phyloP scores from a whole-genome alignment of 2,329 filamentous ascomycete species.

The Xylaria sp. region DNA sequence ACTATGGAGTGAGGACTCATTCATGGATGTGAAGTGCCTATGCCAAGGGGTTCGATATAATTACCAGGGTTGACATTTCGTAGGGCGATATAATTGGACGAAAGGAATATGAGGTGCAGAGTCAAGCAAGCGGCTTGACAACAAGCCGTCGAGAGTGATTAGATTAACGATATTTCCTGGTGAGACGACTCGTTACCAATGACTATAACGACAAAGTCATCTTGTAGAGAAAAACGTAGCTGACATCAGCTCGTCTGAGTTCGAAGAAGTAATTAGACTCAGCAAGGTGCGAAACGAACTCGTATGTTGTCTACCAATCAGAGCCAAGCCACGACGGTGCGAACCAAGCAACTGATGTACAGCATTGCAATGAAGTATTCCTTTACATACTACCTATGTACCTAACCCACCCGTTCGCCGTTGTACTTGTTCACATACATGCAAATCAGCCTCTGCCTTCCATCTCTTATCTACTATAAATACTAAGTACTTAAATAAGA shows the following conservation, averaged over 20 bases:
- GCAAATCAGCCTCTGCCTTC: background rate
- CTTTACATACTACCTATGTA: background rate
- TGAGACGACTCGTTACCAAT: background rate
- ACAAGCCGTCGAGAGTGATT: too few species aligned
- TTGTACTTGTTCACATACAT: background rate
- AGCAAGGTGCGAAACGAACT: too few species aligned
- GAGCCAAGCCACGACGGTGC: background rate
- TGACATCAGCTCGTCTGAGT: background rate
- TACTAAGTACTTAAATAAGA: too few species aligned
- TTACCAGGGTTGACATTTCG: background rate
- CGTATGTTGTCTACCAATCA: constrained; percentile 24
- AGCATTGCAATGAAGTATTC: background rate
- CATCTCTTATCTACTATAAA: background rate
- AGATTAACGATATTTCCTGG: background rate
- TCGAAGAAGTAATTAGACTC: background rate
- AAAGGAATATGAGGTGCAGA: background rate
- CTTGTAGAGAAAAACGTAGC: background rate
- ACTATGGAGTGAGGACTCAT: background rate
- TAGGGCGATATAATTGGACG: background rate
- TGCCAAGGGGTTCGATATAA: background rate
- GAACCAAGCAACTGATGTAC: background rate
- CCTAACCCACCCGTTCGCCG: background rate
- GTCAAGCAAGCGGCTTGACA: background rate
- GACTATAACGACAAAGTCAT: background rate
- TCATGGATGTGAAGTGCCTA: background rate